These are phyloP conservation scores for Acanthamoeba divionensis DNA, from an alignment of 208 protist genomes.

Conservation along the genomic window DNA sequence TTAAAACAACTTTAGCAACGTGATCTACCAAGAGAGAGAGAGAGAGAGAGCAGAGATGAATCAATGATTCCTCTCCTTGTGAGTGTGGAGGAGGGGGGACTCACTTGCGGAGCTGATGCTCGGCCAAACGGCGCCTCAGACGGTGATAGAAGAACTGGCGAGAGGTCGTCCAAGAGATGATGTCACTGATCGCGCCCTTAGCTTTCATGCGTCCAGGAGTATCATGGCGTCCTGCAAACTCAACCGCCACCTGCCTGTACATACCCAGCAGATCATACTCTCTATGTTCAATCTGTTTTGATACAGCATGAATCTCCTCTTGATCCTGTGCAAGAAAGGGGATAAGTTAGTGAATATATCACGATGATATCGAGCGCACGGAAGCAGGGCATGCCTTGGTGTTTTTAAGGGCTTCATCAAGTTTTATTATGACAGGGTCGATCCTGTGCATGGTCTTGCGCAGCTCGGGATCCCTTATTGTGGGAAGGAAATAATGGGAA, in stretches of 20 bases:
- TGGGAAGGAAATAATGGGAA: too few species aligned
- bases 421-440: slow-evolving; percentile 72
- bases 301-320: background rate
- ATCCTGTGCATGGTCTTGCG: slow-evolving; percentile 88
- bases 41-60: too few species aligned
- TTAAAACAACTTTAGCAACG: too few species aligned
- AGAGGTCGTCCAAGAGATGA: slow-evolving; percentile 89
- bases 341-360: background rate
- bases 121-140: slow-evolving; percentile 85
- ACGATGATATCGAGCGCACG: too few species aligned
- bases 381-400: slow-evolving; percentile 60
- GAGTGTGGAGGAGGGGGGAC: too few species aligned
- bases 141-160: slow-evolving; percentile 91
- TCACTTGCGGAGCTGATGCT: slow-evolving; percentile 49
- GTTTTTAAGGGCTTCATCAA: slow-evolving; percentile 55
- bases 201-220: slow-evolving; percentile 93
- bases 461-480: slow-evolving; percentile 87
- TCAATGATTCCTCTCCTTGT: too few species aligned
- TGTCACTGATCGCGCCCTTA: slow-evolving; percentile 87
- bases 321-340: background rate
- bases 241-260: slow-evolving; percentile 92
- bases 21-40: too few species aligned
- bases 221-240: slow-evolving; percentile 96
- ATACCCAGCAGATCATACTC: slow-evolving; percentile 82
- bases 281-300: slow-evolving; percentile 45